These are phyloP conservation scores for Cercis canadensis DNA, from an alignment of 306 rosid genomes.

Conservation along the genomic window DNA sequence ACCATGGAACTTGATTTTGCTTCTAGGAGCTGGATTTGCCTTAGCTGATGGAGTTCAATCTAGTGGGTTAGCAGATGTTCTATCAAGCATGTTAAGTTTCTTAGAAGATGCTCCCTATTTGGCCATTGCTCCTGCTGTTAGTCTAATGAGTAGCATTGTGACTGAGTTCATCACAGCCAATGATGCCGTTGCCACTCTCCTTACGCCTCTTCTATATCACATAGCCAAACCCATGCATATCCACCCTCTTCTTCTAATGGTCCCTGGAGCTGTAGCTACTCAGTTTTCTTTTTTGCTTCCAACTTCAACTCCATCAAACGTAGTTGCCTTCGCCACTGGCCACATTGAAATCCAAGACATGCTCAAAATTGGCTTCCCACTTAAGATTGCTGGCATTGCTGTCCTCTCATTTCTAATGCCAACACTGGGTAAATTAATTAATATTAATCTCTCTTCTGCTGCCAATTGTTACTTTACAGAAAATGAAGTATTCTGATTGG, in stretches of 20 bases:
- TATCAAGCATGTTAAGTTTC: slow-evolving; percentile 63
- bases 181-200: slow-evolving; percentile 82
- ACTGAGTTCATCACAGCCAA: slow-evolving; percentile 85
- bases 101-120: slow-evolving; percentile 66
- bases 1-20: slow-evolving; percentile 83
- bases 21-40: slow-evolving; percentile 92
- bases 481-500: slow-evolving; percentile 3
- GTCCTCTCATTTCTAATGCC: slow-evolving; percentile 75
- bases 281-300: slow-evolving; percentile 85
- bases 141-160: slow-evolving; percentile 67
- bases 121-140: slow-evolving; percentile 73
- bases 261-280: slow-evolving; percentile 83
- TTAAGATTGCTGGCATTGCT: slow-evolving; percentile 68
- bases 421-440: slow-evolving; percentile 63
- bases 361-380: slow-evolving; percentile 77
- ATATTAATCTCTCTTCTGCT: background rate
- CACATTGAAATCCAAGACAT: slow-evolving; percentile 71
- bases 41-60: slow-evolving; percentile 82
- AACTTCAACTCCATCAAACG: slow-evolving; percentile 80
- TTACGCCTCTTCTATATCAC: slow-evolving; percentile 68
- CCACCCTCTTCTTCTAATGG: slow-evolving; percentile 79
- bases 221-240: slow-evolving; percentile 69
- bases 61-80: slow-evolving; percentile 72
- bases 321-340: slow-evolving; percentile 83
- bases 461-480: background rate